Evolutionary conservation across 768 basidiomycete species (phyloP), one percentile per base, ranked within the genome.

Genomic region (Hirschioporus abietinus): DNA sequence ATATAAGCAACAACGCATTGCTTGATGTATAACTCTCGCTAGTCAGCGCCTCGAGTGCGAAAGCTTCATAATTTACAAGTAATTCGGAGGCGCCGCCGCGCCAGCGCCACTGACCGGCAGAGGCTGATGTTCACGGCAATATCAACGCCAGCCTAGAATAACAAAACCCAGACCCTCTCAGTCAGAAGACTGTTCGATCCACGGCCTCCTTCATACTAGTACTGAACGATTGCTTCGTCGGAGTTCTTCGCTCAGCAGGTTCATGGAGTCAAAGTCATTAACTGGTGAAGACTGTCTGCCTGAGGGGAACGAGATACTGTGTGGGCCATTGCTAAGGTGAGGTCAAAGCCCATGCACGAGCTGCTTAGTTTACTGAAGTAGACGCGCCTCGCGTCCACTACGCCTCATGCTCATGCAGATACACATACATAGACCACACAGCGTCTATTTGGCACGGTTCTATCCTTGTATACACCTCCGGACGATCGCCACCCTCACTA

Each of bases 371-470:
- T 3, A 52, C 42, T 52, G 42, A 52, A 15, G 4, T 52, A 20
- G 42, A 52, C 42, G 42, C 42, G 42, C 42, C 42, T 52, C 42
- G 42, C 42, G 42, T 52, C 20, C 20, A 2, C 24, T 6, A 61
- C 23, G 60, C 30, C 7, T 34, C 15, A 12, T n/a, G 20, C 27
- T 59, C 18, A 63, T 15, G 58, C 62, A 69, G 68, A 35, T 69
- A 68, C 67, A 69, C 64, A 15, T 63, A 63, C 26, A 63, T 69
- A 0, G 61, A 69, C 64, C 64, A 68, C 57, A 24, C 23, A 25
- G 60, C n/a, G 18, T 27, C 27, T 8, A 27, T 35, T 20, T 69
- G 68, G 68, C 63, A 69, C 36, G 67, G 68, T 30, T 69, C 68
- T n/a, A 52, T 65, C 7, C 42, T 69, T 18, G 58, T 69, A 8